Evolutionary conservation across 2,329 filamentous ascomycete species (phyloP).

Genomic region (Aschersonia sp.): DNA sequence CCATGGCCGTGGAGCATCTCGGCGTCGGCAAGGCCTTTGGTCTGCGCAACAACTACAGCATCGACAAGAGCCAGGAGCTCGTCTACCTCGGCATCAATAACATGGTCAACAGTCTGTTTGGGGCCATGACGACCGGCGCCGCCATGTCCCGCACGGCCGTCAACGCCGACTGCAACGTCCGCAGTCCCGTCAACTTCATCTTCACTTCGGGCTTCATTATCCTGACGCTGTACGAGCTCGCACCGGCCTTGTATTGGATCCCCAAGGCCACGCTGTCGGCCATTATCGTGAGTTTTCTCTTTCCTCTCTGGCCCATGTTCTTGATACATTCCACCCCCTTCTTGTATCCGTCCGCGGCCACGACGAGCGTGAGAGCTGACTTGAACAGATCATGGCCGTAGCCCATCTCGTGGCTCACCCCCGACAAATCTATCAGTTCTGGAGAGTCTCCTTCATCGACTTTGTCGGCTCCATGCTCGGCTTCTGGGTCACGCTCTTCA

Average conservation of each 20-base stretch:
- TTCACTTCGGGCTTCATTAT: conserved; percentile 48
- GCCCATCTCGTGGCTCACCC: conserved; percentile 45
- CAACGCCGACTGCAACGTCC: conserved; percentile 49
- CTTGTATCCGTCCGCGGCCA: no score
- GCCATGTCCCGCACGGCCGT: conserved; percentile 55
- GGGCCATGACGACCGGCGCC: conserved; percentile 47
- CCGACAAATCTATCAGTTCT: conserved; percentile 46
- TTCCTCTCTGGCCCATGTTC: not conserved
- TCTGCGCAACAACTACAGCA: conserved; percentile 45
- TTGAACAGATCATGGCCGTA: conserved; percentile 40
- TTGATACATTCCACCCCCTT: not conserved
- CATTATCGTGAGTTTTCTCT: conserved; percentile 33
- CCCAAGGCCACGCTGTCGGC: conserved; percentile 50
- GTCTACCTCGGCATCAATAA: conserved; percentile 49
- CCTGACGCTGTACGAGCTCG: conserved; percentile 46
- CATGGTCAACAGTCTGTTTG: conserved; percentile 51
- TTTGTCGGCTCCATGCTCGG: conserved; percentile 49
- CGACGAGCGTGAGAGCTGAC: not conserved
- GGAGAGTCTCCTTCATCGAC: conserved; percentile 49
- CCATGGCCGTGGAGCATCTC: conserved; percentile 46
- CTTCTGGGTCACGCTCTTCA: conserved; percentile 50
- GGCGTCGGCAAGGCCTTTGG: conserved; percentile 51
- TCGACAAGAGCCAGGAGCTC: conserved; percentile 51
- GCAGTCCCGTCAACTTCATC: conserved; percentile 44
- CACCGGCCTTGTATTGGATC: conserved; percentile 51